Evolutionary conservation across 1,284 basidiomycete genomes (phyloP), one percentile per base, ranked within the genome.

Genomic region (Tetrapyrgos nigripes): DNA sequence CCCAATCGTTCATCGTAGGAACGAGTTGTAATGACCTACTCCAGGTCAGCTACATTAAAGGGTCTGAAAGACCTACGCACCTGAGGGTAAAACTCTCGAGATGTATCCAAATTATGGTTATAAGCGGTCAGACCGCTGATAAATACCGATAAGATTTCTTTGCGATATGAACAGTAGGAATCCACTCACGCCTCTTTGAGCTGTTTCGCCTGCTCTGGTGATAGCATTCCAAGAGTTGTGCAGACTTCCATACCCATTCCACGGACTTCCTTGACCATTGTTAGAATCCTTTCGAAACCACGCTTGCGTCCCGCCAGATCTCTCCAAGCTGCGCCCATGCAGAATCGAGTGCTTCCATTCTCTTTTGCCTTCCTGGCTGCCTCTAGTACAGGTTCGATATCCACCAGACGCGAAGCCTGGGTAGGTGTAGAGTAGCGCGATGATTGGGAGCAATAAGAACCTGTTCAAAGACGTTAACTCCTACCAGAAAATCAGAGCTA

Each of bases 241-340:
- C 97, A 99, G 33, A 99, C 97, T 81, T 96, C 94, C 94, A 96
- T 95, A 43, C 87, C 92, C 94, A 96, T 96, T 26, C 84, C 88
- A 63, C 93, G 85, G 70, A 94, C 89, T 73, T 93, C 87, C 62
- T 83, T 79, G 70, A 99, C 97, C 96, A 98, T 99, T 64, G 88
- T 82, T 61, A 99, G 79, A 69, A 99, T 98, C 66, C 89, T 87
- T 73, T 98, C 92, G 68, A 99, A 99, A 1, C 96, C 96, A 52
- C 93, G 85, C 77, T 98, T 98, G 63, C 94, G 86, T 3, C 97
- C 96, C 27, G 93, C 89, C 49, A 98, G 85, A 74, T 98, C 97
- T 65, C 97, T 83, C 97, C 97, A 99, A n/a, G 97, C 97, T 3
- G 97, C 96, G 57, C 97, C 97, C 97, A 98, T 98, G 76, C 97